Conservation (phyloP, 2,329 filamentous ascomycete species). For the Xenoacremonium recifei region DNA sequence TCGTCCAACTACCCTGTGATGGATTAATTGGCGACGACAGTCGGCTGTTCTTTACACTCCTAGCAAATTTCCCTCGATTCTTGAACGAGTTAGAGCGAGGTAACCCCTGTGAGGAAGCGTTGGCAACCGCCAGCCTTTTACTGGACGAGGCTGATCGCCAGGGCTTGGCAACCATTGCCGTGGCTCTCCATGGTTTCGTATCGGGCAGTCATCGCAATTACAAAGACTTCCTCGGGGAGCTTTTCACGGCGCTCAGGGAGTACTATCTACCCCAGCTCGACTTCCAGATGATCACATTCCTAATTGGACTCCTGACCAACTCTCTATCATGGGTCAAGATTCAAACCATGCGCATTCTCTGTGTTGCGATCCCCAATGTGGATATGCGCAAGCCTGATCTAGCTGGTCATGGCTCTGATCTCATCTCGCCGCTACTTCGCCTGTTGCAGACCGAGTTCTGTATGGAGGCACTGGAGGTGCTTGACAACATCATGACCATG, state of each 20-base stretch:
- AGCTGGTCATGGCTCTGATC: constrained; percentile 84
- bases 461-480: constrained; percentile 84
- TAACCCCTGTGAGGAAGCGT: constrained; percentile 51
- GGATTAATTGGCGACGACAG: constrained; percentile 78
- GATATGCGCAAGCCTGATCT: constrained; percentile 93
- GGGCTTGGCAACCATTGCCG: constrained; percentile 64
- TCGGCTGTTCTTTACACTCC: constrained; percentile 78
- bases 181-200: constrained; percentile 69
- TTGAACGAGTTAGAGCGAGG: constrained; percentile 73
- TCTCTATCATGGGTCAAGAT: constrained; percentile 85
- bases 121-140: constrained; percentile 67
- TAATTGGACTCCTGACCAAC: constrained; percentile 90
- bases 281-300: constrained; percentile 80
- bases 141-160: constrained; percentile 72
- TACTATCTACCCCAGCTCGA: constrained; percentile 81
- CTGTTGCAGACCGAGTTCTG: constrained; percentile 92
- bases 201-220: constrained; percentile 63
- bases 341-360: constrained; percentile 88
- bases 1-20: constrained; percentile 77
- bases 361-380: constrained; percentile 80
- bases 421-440: constrained; percentile 88
- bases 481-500: constrained; percentile 95
- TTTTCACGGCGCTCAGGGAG: constrained; percentile 71
- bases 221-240: constrained; percentile 73
- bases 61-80: constrained; percentile 90